Evolutionary conservation across 2,329 filamentous ascomycete genomes (phyloP).

Genomic region (Alternaria solani): DNA sequence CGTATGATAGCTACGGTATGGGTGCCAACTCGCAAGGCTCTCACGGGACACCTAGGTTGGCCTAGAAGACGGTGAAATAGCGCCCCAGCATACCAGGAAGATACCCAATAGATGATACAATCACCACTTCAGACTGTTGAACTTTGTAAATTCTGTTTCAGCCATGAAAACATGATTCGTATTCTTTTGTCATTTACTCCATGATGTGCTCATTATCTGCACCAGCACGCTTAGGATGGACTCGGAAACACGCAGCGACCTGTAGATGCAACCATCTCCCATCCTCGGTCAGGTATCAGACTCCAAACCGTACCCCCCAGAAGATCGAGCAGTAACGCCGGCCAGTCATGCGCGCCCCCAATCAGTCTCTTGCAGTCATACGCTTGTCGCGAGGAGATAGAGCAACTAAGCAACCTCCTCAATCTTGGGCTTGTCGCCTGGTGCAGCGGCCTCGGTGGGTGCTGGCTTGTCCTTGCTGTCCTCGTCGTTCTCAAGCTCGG

Average conservation of each 20-base stretch:
- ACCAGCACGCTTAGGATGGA: constrained; percentile 14
- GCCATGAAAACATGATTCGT: constrained; percentile 16
- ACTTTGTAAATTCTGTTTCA: background rate
- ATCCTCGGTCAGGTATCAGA: constrained; percentile 12
- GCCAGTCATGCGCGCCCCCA: constrained; percentile 14
- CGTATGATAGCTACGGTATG: constrained; percentile 68
- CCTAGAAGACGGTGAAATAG: background rate
- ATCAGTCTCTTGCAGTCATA: constrained; percentile 16
- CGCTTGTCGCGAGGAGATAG: constrained; percentile 21
- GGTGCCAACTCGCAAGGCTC: background rate
- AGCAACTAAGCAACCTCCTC: constrained; percentile 53
- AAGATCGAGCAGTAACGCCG: constrained; percentile 16
- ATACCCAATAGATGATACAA: background rate
- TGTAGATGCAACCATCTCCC: constrained; percentile 3
- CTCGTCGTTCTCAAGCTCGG: constrained; percentile 64
- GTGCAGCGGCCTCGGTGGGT: constrained; percentile 34
- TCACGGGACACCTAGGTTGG: background rate
- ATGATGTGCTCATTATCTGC: constrained; percentile 23
- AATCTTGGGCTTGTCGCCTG: constrained; percentile 54
- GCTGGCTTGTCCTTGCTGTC: constrained; percentile 31
- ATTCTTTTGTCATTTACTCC: constrained; percentile 26
- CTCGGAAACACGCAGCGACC: constrained; percentile 7
- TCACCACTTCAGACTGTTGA: background rate
- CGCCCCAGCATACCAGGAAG: background rate
- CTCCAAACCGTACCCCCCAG: constrained; percentile 6